Evolutionary conservation across 164 flowering plant species (phyloP).

Genomic region (Cinnamomum micranthum): DNA sequence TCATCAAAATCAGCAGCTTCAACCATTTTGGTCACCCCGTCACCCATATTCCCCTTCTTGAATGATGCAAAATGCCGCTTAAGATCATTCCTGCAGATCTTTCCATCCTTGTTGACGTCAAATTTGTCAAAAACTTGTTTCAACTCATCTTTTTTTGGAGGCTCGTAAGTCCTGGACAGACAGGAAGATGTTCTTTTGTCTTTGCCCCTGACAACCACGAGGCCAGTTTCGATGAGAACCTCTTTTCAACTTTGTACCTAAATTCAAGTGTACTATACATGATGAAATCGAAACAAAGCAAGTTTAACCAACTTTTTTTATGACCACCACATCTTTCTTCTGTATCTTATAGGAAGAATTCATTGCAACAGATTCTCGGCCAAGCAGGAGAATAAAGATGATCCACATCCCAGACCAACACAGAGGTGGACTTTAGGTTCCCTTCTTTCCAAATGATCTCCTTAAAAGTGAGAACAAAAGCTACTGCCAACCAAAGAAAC

Average conservation of each 20-base stretch:
- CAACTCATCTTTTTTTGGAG: conserved; percentile 50
- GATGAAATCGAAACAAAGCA: neutral
- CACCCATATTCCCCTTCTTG: conserved; percentile 25
- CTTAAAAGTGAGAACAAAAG: neutral
- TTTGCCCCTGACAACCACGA: neutral
- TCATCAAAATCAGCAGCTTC: conserved; percentile 57
- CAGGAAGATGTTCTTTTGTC: neutral
- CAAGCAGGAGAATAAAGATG: neutral
- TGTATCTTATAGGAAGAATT: neutral
- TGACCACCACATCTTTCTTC: neutral
- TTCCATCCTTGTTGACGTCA: conserved; percentile 69
- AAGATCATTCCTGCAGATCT: conserved; percentile 66
- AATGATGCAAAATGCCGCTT: conserved; percentile 42
- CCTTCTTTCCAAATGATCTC: neutral
- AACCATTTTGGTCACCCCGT: conserved; percentile 51
- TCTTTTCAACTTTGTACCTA: neutral
- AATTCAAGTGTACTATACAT: neutral
- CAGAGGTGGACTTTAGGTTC: neutral
- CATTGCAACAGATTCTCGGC: neutral
- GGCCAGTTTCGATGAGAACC: neutral
- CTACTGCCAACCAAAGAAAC: neutral
- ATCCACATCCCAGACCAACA: neutral
- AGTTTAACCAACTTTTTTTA: neutral
- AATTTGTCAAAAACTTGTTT: conserved; percentile 57
- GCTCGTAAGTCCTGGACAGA: conserved; percentile 13